Conservation (phyloP, 306 rosid species). For the Glycine soja region DNA sequence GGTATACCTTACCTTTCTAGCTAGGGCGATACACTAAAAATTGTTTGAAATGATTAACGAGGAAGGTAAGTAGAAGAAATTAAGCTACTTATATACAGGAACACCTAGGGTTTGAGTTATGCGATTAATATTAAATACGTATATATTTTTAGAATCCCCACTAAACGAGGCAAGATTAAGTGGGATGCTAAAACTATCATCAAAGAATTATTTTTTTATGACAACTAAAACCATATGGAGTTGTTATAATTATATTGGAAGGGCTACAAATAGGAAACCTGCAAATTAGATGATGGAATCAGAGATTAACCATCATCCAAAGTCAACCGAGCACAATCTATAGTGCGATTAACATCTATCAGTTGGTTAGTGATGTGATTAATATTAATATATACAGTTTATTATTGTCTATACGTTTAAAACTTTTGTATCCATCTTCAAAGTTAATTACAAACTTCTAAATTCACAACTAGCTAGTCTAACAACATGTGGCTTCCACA, state of each 20-base stretch:
- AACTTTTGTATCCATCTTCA: background rate
- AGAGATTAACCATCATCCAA: background rate
- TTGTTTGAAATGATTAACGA: background rate
- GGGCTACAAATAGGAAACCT: conserved; percentile 22
- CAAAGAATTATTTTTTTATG: conserved; percentile 9
- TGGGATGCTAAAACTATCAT: conserved; percentile 42
- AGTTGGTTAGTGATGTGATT: background rate
- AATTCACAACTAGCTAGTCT: background rate
- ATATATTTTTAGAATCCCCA: conserved; percentile 21
- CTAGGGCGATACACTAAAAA: background rate
- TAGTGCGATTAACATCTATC: conserved; percentile 5
- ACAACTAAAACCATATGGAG: conserved; percentile 1
- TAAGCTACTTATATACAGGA: conserved; percentile 26
- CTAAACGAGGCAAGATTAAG: conserved; percentile 37
- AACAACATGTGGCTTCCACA: no score
- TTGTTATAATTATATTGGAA: conserved; percentile 17
- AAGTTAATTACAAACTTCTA: background rate
- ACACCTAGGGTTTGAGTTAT: conserved; percentile 3
- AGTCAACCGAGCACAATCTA: conserved; percentile 40
- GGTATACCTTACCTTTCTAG: conserved; percentile 26
- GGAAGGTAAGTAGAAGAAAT: background rate
- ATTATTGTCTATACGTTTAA: background rate
- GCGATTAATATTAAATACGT: background rate
- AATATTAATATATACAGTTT: background rate
- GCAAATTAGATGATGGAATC: conserved; percentile 39